These are phyloP conservation scores for Leptosphaerulina australis DNA, from an alignment of 2,329 filamentous ascomycete genomes.

Conservation along the genomic window DNA sequence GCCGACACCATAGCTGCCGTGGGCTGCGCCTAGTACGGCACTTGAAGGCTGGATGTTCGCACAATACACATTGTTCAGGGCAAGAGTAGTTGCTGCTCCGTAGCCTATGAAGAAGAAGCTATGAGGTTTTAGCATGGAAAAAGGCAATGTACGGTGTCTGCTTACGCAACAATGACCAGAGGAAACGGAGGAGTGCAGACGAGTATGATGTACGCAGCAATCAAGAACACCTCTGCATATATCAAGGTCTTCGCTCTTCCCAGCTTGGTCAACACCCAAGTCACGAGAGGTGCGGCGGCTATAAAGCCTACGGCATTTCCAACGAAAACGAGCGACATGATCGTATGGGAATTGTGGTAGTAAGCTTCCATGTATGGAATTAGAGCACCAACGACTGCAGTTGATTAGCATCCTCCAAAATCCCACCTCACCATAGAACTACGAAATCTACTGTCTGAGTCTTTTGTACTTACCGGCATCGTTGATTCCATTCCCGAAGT, in stretches of 20 bases:
- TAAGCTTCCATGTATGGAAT: constrained; percentile 81
- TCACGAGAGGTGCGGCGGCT: constrained; percentile 71
- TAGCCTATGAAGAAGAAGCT: constrained; percentile 71
- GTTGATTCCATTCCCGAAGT: constrained; percentile 72
- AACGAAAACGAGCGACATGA: constrained; percentile 83
- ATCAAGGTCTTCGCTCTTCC: constrained; percentile 70
- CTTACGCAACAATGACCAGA: constrained; percentile 61
- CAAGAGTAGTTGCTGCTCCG: constrained; percentile 58
- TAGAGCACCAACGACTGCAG: constrained; percentile 69
- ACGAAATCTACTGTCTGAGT: neutral
- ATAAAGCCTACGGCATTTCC: constrained; percentile 80
- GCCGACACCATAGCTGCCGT: constrained; percentile 65
- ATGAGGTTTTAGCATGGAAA: constrained; percentile 14
- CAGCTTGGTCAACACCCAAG: constrained; percentile 65
- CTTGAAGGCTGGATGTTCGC: constrained; percentile 60
- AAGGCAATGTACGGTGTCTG: constrained; percentile 2
- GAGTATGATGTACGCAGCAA: constrained; percentile 68
- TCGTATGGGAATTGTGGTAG: constrained; percentile 76
- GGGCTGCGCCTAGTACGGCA: constrained; percentile 64
- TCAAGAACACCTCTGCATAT: constrained; percentile 62
- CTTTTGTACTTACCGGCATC: constrained; percentile 61
- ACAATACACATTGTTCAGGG: constrained; percentile 63
- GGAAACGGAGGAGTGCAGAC: constrained; percentile 73
- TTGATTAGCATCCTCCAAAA: constrained; percentile 14
- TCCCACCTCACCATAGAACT: neutral